Percentiles rank a stretch among this genome's conserved stretches.
phyloP scores from a whole-genome alignment of 768 basidiomycete genomes.

The Hydnum rufescens region DNA sequence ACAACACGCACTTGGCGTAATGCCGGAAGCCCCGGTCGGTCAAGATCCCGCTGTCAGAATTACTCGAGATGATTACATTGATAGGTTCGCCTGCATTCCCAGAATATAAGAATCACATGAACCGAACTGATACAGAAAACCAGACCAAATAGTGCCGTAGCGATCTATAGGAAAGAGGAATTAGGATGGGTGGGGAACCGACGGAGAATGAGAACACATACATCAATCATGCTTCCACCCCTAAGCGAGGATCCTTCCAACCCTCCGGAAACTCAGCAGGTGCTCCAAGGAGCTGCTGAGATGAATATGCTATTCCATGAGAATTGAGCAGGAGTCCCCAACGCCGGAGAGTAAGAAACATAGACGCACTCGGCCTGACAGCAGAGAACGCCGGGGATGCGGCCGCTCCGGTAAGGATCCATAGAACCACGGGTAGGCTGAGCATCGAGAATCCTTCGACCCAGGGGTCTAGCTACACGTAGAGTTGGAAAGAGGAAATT shows the following conservation, averaged over 20 bases:
- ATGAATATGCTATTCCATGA: no score
- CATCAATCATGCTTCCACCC: conserved; percentile 62
- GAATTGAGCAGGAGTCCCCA: no score
- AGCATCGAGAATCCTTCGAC: no score
- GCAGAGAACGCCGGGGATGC: no score
- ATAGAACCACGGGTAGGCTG: no score
- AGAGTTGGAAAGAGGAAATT: no score
- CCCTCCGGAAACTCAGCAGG: conserved; percentile 11
- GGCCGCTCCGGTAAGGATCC: no score
- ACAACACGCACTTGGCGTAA: conserved; percentile 40
- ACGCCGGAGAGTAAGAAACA: no score
- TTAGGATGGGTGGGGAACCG: not conserved
- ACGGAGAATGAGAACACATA: conserved; percentile 19
- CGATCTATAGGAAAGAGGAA: not conserved
- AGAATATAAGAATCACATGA: not conserved
- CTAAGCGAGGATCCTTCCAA: conserved; percentile 45
- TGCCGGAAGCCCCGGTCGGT: conserved; percentile 48
- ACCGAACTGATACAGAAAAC: not conserved
- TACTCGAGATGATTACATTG: conserved; percentile 63
- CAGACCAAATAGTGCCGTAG: not conserved
- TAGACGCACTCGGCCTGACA: no score
- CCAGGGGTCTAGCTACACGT: no score
- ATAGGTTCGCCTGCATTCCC: conserved; percentile 45
- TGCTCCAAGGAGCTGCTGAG: not conserved
- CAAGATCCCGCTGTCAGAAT: conserved; percentile 62